Evolutionary conservation across 495 filamentous ascomycete genomes (phyloP).

Genomic region (Neurospora intermedia): DNA sequence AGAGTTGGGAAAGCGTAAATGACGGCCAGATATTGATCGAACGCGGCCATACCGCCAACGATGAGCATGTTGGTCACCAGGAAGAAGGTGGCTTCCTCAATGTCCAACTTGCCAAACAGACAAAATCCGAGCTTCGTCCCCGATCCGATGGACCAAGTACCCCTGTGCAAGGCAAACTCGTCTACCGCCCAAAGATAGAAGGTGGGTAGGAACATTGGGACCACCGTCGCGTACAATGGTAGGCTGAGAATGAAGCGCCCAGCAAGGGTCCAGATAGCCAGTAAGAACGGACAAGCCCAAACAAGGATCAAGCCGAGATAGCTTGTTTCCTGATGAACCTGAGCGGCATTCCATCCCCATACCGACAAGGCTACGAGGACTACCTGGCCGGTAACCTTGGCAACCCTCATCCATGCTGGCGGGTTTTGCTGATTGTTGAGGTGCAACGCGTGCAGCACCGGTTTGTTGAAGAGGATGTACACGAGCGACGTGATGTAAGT

Average conservation of each 20-base stretch:
- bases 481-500: constrained; percentile 58
- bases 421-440: constrained; percentile 22
- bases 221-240: constrained; percentile 37
- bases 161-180: constrained; percentile 46
- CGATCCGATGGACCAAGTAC: constrained; percentile 54
- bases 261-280: constrained; percentile 50
- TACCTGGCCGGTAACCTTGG: constrained; percentile 31
- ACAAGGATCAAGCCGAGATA: constrained; percentile 56
- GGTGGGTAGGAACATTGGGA: constrained; percentile 50
- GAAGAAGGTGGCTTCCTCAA: constrained; percentile 64
- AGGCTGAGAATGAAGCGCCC: constrained; percentile 48
- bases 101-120: constrained; percentile 50
- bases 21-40: constrained; percentile 52
- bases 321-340: constrained; percentile 15
- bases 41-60: constrained; percentile 51
- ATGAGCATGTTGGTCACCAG: constrained; percentile 53
- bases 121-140: constrained; percentile 49
- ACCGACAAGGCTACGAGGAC: constrained; percentile 27
- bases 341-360: constrained; percentile 10
- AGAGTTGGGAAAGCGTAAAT: constrained; percentile 41
- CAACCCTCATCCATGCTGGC: constrained; percentile 6
- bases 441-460: constrained; percentile 46
- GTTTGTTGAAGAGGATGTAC: constrained; percentile 53
- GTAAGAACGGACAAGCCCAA: constrained; percentile 55
- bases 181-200: constrained; percentile 60